These are phyloP conservation scores for Monoraphidium neglectum DNA, from an alignment of 139 green algal genomes.

Conservation along the genomic window DNA sequence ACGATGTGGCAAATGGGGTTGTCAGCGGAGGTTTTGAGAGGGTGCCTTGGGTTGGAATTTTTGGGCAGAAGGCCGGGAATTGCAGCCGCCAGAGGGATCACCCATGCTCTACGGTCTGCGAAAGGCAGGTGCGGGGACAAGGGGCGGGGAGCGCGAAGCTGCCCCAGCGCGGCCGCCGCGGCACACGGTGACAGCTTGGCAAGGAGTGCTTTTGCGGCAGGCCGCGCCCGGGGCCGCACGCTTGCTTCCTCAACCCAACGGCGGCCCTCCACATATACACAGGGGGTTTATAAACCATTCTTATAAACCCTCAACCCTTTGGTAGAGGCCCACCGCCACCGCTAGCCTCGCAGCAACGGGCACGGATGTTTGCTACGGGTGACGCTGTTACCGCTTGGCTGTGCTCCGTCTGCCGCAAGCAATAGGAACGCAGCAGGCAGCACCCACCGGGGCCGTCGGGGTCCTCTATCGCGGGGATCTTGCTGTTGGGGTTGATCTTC, in stretches of 20 bases:
- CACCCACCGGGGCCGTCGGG: slow-evolving; percentile 24
- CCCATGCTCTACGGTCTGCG: too few relatives aligned
- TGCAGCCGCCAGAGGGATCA: too few relatives aligned
- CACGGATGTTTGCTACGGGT: neutral
- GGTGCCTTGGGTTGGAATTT: neutral
- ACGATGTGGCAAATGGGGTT: neutral
- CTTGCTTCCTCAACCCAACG: too few relatives aligned
- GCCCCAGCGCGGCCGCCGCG: too few relatives aligned
- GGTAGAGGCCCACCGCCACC: neutral
- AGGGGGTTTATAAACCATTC: neutral
- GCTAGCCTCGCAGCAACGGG: neutral
- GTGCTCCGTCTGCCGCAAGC: too few relatives aligned
- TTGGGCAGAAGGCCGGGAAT: neutral
- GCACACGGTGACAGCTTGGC: too few relatives aligned
- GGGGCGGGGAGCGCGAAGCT: too few relatives aligned
- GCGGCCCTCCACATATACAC: neutral
- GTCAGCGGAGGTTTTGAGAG: neutral
- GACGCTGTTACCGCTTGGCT: too few relatives aligned
- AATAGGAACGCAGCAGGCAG: neutral
- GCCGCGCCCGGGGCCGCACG: too few relatives aligned
- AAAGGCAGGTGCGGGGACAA: too few relatives aligned
- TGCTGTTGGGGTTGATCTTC: slow-evolving; percentile 32
- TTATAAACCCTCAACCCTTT: neutral
- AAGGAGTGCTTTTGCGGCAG: too few relatives aligned
- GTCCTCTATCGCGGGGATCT: slow-evolving; percentile 34